Evolutionary conservation across 352 stramenopile genomes (phyloP).

Genomic region (Pythium phragmitis): DNA sequence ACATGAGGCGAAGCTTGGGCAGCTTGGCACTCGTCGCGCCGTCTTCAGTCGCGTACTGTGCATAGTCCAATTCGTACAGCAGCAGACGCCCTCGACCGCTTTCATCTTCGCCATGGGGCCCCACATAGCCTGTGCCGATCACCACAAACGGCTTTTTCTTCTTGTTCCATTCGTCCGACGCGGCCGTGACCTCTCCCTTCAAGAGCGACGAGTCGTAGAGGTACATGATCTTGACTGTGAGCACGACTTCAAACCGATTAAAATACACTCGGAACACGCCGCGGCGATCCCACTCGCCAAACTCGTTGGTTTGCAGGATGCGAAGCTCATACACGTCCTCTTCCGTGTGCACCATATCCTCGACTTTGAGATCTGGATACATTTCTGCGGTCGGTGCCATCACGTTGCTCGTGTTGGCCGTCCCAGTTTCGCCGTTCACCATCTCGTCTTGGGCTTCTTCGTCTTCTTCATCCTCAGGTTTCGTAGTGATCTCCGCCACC

Average conservation of each 20-base stretch:
- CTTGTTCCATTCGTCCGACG: conserved; percentile 68
- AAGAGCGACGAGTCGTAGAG: conserved; percentile 81
- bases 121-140: conserved; percentile 80
- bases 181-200: conserved; percentile 66
- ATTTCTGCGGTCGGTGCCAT: conserved; percentile 80
- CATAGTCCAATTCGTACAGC: conserved; percentile 88
- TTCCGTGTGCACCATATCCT: conserved; percentile 65
- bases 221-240: conserved; percentile 88
- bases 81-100: conserved; percentile 79
- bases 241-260: conserved; percentile 80
- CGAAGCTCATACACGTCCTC: conserved; percentile 86
- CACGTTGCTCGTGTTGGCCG: conserved; percentile 54
- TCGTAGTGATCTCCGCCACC: conserved; percentile 59
- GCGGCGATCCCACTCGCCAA: conserved; percentile 68
- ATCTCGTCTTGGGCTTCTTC: conserved; percentile 48
- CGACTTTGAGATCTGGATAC: conserved; percentile 65
- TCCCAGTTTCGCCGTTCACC: conserved; percentile 38
- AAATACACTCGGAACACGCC: conserved; percentile 85
- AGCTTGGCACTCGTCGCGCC: conserved; percentile 74
- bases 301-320: conserved; percentile 78
- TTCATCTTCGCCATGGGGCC: conserved; percentile 84
- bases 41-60: conserved; percentile 80
- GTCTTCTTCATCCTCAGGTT: conserved; percentile 57
- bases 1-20: conserved; percentile 77
- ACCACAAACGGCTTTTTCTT: conserved; percentile 84